Evolutionary conservation across 148 eudicot species (phyloP).

Genomic region (Tetragonia tetragonoides): DNA sequence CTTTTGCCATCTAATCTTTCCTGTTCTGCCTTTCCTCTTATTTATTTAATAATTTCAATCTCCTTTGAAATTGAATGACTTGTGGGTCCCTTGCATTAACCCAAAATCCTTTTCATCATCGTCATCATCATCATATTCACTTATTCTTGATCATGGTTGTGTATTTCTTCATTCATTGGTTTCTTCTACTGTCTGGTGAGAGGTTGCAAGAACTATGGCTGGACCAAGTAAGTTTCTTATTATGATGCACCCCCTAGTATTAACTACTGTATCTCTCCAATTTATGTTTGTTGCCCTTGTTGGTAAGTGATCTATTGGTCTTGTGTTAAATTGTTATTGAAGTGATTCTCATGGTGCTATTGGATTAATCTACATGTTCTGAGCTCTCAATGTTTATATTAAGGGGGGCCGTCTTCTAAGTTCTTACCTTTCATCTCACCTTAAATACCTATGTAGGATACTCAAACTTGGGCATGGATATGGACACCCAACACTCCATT

Average conservation of each 20-base stretch:
- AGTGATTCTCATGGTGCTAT: neutral
- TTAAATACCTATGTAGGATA: too few species aligned
- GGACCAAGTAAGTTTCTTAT: slow-evolving; percentile 39
- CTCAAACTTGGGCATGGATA: too few species aligned
- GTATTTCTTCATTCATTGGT: slow-evolving; percentile 29
- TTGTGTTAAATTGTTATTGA: neutral
- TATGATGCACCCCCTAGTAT: neutral
- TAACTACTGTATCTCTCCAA: neutral
- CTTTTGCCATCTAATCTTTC: slow-evolving; percentile 17
- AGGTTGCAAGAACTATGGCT: slow-evolving; percentile 41
- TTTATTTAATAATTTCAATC: neutral
- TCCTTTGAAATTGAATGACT: slow-evolving; percentile 25
- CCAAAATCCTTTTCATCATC: slow-evolving; percentile 37
- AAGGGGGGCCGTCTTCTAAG: neutral
- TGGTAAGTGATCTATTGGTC: neutral
- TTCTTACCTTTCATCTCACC: neutral
- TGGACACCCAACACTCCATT: too few species aligned
- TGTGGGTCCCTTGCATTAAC: slow-evolving; percentile 55
- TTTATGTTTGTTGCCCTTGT: slow-evolving; percentile 4
- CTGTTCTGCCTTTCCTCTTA: neutral
- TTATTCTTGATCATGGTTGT: slow-evolving; percentile 38
- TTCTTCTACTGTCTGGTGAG: slow-evolving; percentile 23
- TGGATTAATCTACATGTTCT: neutral
- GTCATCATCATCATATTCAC: slow-evolving; percentile 21
- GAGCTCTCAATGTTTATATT: slow-evolving; percentile 1